Conservation (phyloP, 257 asterid species). For the Penstemon barbatus region DNA sequence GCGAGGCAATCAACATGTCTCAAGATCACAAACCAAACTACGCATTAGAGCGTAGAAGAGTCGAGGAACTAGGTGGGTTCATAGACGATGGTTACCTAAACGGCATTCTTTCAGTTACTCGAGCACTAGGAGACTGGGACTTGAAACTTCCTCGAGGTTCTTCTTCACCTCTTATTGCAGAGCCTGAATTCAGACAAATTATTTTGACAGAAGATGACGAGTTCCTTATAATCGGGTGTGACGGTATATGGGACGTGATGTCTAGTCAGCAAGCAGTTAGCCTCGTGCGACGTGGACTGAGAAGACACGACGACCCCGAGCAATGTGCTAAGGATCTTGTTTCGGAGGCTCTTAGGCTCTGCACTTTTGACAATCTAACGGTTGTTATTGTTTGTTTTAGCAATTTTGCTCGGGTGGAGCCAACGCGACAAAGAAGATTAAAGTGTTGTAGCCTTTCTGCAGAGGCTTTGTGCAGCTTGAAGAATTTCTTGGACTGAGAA, state of each 20-base stretch:
- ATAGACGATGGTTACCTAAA: slow-evolving; percentile 77
- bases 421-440: slow-evolving; percentile 40
- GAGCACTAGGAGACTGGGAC: slow-evolving; percentile 93
- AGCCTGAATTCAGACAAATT: slow-evolving; percentile 68
- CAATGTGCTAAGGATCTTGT: slow-evolving; percentile 84
- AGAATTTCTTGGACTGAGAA: slow-evolving; percentile 57
- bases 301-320: slow-evolving; percentile 79
- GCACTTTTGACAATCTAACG: slow-evolving; percentile 76
- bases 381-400: slow-evolving; percentile 63
- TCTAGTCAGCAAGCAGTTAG: slow-evolving; percentile 80
- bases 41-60: slow-evolving; percentile 57
- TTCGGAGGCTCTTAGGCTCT: slow-evolving; percentile 71
- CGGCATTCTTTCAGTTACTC: slow-evolving; percentile 69
- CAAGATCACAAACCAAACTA: slow-evolving; percentile 72
- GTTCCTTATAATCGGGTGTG: slow-evolving; percentile 84
- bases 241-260: slow-evolving; percentile 85
- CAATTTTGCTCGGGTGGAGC: slow-evolving; percentile 47
- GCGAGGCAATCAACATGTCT: slow-evolving; percentile 79
- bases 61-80: slow-evolving; percentile 75
- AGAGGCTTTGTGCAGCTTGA: slow-evolving; percentile 64
- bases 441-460: slow-evolving; percentile 72
- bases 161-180: slow-evolving; percentile 75
- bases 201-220: slow-evolving; percentile 69
- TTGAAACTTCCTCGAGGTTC: slow-evolving; percentile 80
- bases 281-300: slow-evolving; percentile 66